phyloP scores from a whole-genome alignment of 2,329 filamentous ascomycete genomes.

The Pseudogymnoascus sp. region DNA sequence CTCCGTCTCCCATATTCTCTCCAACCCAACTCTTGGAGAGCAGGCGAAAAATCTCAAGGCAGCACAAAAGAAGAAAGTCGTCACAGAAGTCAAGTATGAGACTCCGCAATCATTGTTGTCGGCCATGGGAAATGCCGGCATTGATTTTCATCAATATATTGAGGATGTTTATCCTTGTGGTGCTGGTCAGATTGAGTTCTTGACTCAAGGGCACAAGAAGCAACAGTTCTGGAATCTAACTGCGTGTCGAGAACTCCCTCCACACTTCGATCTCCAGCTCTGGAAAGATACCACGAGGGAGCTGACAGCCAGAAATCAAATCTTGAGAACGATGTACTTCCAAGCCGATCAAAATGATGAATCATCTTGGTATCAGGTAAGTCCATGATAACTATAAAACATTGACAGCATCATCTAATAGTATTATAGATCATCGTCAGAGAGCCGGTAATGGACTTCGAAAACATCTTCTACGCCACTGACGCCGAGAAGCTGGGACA shows the following conservation, averaged over 20 bases:
- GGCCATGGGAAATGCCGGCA: not conserved
- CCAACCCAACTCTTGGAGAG: constrained; percentile 1
- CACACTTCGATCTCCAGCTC: not conserved
- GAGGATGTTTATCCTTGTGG: constrained; percentile 19
- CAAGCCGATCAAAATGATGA: constrained; percentile 12
- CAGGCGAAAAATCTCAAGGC: constrained; percentile 8
- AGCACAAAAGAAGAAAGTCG: not conserved
- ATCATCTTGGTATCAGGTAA: constrained; percentile 7
- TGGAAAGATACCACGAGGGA: constrained; percentile 10
- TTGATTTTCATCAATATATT: constrained; percentile 3
- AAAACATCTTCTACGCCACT: constrained; percentile 12
- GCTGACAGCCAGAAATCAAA: constrained; percentile 14
- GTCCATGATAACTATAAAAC: not conserved
- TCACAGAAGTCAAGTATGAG: not conserved
- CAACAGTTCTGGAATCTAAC: constrained; percentile 17
- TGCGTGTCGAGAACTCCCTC: constrained; percentile 9
- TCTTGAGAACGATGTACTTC: constrained; percentile 17
- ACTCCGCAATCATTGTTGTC: not conserved
- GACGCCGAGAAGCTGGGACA: constrained; percentile 22
- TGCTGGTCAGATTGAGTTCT: constrained; percentile 19
- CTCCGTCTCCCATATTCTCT: not conserved
- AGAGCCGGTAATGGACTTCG: constrained; percentile 15
- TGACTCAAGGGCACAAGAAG: constrained; percentile 14
- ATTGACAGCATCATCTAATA: not conserved
- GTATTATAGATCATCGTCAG: constrained; percentile 17